Evolutionary conservation across 805 yeast species (phyloP).

Genomic region (Pichia cabralensis): DNA sequence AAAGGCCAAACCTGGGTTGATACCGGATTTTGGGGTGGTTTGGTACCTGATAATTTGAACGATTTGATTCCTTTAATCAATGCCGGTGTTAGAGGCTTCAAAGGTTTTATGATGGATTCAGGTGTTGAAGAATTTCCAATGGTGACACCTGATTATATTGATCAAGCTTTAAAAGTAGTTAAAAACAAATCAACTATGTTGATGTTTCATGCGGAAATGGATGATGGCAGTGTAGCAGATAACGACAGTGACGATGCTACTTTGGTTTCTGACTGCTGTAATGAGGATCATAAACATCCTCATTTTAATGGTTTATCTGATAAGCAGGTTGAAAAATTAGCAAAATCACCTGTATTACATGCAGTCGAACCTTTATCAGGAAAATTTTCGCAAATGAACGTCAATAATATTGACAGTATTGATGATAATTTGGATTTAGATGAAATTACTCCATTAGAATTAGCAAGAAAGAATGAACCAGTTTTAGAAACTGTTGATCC

Average conservation of each 20-base stretch:
- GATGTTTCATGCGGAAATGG: slow-evolving; percentile 93
- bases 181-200: slow-evolving; percentile 57
- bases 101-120: slow-evolving; percentile 84
- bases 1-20: slow-evolving; percentile 81
- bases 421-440: slow-evolving; percentile 12
- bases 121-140: slow-evolving; percentile 97
- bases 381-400: slow-evolving; percentile 27
- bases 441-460: slow-evolving; percentile 19
- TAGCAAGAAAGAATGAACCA: slow-evolving; percentile 12
- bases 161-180: slow-evolving; percentile 54
- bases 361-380: slow-evolving; percentile 54
- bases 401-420: slow-evolving; percentile 18
- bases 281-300: slow-evolving; percentile 14
- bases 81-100: slow-evolving; percentile 90
- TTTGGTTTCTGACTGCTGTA: too few relatives aligned
- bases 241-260: slow-evolving; percentile 32
- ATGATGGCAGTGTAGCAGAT: slow-evolving; percentile 8
- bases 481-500: slow-evolving; percentile 44
- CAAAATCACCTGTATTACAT: slow-evolving; percentile 44
- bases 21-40: slow-evolving; percentile 94
- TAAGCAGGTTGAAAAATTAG: slow-evolving; percentile 42
- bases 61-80: slow-evolving; percentile 66
- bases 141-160: slow-evolving; percentile 54
- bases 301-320: slow-evolving; percentile 27
- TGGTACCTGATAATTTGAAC: slow-evolving; percentile 66